phyloP scores from a whole-genome alignment of 768 basidiomycete species.

The Agaricus subrufescens region DNA sequence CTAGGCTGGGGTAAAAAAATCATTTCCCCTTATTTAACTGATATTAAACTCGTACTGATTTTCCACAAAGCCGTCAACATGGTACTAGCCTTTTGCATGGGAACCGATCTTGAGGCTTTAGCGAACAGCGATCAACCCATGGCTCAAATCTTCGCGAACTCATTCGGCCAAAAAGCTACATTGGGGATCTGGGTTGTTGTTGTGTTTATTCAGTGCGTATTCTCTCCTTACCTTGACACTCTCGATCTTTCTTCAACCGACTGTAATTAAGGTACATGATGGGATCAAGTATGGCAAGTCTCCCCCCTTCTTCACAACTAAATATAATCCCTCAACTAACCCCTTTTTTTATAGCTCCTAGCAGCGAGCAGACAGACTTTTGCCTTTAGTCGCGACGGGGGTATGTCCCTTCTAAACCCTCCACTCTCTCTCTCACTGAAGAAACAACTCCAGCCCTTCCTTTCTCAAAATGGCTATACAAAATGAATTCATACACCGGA shows the following conservation, averaged over 20 bases:
- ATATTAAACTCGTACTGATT: not conserved
- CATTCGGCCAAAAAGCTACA: conserved; percentile 33
- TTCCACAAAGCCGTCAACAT: conserved; percentile 45
- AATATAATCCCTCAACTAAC: not conserved
- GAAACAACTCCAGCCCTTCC: conserved; percentile 41
- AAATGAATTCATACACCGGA: conserved; percentile 48
- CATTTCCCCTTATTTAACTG: not conserved
- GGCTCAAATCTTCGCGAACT: conserved; percentile 54
- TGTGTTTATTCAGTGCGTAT: conserved; percentile 32
- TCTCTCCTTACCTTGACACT: too few species aligned
- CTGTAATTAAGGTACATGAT: conserved; percentile 43
- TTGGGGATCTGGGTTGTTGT: conserved; percentile 36
- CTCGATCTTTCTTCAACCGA: too few species aligned
- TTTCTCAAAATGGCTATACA: conserved; percentile 56
- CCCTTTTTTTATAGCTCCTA: conserved; percentile 16
- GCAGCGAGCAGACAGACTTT: conserved; percentile 53
- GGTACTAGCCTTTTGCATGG: conserved; percentile 61
- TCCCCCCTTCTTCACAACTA: not conserved
- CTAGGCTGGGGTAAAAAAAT: conserved; percentile 51
- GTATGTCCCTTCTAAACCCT: conserved; percentile 15
- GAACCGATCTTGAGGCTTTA: conserved; percentile 39
- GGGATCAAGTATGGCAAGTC: conserved; percentile 50
- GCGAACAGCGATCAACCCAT: conserved; percentile 49
- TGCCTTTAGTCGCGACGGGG: conserved; percentile 66
- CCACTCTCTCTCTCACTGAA: not conserved